Evolutionary conservation across 1,284 basidiomycete genomes (phyloP).

Genomic region (Cerioporus squamosus): DNA sequence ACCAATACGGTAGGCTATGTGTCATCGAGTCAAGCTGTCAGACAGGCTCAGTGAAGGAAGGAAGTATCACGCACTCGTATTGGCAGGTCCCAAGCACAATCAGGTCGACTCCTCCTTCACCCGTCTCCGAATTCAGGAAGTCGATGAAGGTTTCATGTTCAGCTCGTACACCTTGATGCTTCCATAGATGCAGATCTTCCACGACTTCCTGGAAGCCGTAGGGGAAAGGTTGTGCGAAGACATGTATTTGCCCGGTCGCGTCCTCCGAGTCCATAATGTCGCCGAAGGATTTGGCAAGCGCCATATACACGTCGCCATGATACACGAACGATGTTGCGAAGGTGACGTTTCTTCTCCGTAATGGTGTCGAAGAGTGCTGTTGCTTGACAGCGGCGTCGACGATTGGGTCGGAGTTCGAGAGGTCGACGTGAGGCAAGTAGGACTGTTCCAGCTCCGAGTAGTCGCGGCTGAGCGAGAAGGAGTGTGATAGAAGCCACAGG

Average conservation of each 20-base stretch:
- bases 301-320: constrained; percentile 43
- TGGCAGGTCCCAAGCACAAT: constrained; percentile 44
- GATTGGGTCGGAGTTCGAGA: background rate
- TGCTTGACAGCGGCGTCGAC: background rate
- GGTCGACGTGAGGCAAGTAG: background rate
- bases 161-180: constrained; percentile 32
- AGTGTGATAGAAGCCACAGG: constrained; percentile 9
- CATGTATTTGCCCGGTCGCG: constrained; percentile 29
- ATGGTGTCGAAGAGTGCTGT: background rate
- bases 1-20: constrained; percentile 26
- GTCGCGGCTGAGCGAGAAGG: constrained; percentile 1
- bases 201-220: constrained; percentile 39
- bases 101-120: constrained; percentile 34
- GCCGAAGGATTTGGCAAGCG: constrained; percentile 38
- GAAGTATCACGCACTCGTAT: constrained; percentile 32
- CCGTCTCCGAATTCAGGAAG: constrained; percentile 25
- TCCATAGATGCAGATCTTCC: constrained; percentile 33
- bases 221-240: constrained; percentile 35
- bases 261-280: constrained; percentile 28
- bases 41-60: too few species aligned
- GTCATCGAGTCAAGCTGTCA: too few species aligned
- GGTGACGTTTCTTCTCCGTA: constrained; percentile 27
- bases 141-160: constrained; percentile 29
- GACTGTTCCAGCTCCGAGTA: background rate
- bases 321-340: constrained; percentile 38